Base-by-base conservation (phyloP, 139 green algal genomes). In the Tetraselmis striata region DNA sequence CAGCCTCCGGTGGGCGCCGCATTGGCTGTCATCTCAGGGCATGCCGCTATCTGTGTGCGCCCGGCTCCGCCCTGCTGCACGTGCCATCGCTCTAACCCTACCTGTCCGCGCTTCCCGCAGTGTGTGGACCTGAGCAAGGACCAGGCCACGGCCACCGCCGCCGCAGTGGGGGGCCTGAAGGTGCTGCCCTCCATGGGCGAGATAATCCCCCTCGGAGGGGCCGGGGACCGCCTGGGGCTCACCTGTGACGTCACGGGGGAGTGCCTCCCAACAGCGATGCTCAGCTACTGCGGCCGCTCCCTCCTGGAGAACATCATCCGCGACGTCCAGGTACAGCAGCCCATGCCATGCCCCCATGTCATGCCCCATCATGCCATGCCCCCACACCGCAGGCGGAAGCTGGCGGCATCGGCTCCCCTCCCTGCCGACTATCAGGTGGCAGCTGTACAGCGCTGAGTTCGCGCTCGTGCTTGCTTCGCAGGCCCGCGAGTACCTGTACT, bases 401-500 rank as follows among this genome's bases (percentile, higher is more conserved):
- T n/a, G n/a, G n/a, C n/a, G n/a, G n/a, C n/a, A n/a, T n/a, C n/a
- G n/a, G n/a, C n/a, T n/a, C n/a, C n/a, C n/a, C n/a, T n/a, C n/a
- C n/a, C n/a, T n/a, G n/a, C n/a, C n/a, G n/a, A n/a, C n/a, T n/a
- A n/a, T n/a, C n/a, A n/a, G n/a, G n/a, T n/a, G n/a, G n/a, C n/a
- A n/a, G n/a, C n/a, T n/a, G 25, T 2, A 25, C 0, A 25, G 67
- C 18, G 67, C 1, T 59, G 80, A 29, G 31, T 26, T 0, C 23
- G 27, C 22, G 75, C n/a, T 27, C 28, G 25, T 82, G 78, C 59
- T 24, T 85, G 31, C n/a, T 76, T 0, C 77, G 31, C 88, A 94
- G 89, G 94, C 95, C 1, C 90, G 97, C 23, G 97, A 99, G 90
- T 98, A 96, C 88, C 85, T 99, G 31, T 91, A 98, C 89, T 99